Conservation (phyloP, 2,329 filamentous ascomycete species). For the Colletotrichum sp. region DNA sequence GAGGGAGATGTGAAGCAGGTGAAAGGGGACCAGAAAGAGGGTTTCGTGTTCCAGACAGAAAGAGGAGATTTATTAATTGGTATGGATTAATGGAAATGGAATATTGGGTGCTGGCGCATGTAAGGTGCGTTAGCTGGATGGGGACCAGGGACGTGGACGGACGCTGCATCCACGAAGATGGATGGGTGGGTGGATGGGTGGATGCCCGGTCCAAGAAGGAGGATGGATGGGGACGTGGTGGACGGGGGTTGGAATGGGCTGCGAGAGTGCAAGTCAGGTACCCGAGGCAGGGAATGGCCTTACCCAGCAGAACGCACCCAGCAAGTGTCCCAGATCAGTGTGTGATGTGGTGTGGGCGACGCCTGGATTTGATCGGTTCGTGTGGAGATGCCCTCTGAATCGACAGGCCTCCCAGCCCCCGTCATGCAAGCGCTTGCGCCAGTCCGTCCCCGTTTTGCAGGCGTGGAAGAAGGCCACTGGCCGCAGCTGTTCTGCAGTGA, state of each 20-base stretch:
- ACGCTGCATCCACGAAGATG: neutral
- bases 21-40: neutral
- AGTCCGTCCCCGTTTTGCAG: neutral
- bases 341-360: neutral
- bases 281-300: slow-evolving; percentile 5
- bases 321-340: neutral
- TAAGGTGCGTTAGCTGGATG: neutral
- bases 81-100: slow-evolving; percentile 9
- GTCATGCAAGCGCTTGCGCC: slow-evolving; percentile 12
- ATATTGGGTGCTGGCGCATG: slow-evolving; percentile 4
- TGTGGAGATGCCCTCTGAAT: slow-evolving; percentile 6
- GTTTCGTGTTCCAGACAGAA: slow-evolving; percentile 2
- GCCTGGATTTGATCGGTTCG: slow-evolving; percentile 6
- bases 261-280: slow-evolving; percentile 4
- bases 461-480: neutral
- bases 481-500: neutral
- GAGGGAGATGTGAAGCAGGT: neutral
- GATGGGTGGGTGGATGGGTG: neutral
- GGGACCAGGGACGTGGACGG: neutral
- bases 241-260: neutral
- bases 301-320: neutral
- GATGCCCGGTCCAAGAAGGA: neutral
- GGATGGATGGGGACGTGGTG: neutral
- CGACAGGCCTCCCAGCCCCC: neutral
- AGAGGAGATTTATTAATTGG: slow-evolving; percentile 20